Evolutionary conservation across 1,284 basidiomycete genomes (phyloP), one percentile per base, ranked within the genome.

Genomic region (Cutaneotrichosporon mucoides): DNA sequence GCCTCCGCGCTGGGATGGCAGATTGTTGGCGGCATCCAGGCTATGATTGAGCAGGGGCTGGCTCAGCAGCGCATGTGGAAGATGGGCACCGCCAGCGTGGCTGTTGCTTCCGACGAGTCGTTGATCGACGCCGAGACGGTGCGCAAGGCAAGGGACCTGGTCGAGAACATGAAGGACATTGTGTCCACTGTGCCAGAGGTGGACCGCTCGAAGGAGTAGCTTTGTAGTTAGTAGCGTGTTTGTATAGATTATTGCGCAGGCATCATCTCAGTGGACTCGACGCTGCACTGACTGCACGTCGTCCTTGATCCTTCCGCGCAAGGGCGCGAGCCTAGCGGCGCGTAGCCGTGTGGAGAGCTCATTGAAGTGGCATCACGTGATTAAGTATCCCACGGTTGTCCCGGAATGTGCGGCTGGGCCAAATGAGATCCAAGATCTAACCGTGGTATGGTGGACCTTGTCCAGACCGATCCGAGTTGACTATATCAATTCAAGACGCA

Each of bases 1-100:
- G 75, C 73, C 0, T 51, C 57, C 0, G 58, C 59, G 1, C 44
- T 65, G 4, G 59, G 68, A 6, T 77, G 75, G 75, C 42, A 53
- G 2, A 54, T 61, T 3, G 64, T 77, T 36, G 68, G 68, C 1
- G 75, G 74, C 36, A 52, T 76, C 5, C 70, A 76, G 55, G 75
- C 73, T 8, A 76, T 76, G 75, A 71, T 77, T 16, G 74, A 76
- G 48, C 75, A 77, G 56, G 75, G 75, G 7, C 57, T 77, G 24
- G 72, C 74, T 38, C 75, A 77, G 62, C 68, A 69, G 16, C 53
- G 51, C 41, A 43, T 43, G 51, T 53, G 51, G 51, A 50, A 48
- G 46, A 48, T 48, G 46, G 46, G 46, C 1, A 48, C 11, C 12
- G 11, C 46, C 33, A 48, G 46, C 46, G 46, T 48, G 24, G 34